Conservation (phyloP, 164 flowering plant species). For the Vitis riparia region DNA sequence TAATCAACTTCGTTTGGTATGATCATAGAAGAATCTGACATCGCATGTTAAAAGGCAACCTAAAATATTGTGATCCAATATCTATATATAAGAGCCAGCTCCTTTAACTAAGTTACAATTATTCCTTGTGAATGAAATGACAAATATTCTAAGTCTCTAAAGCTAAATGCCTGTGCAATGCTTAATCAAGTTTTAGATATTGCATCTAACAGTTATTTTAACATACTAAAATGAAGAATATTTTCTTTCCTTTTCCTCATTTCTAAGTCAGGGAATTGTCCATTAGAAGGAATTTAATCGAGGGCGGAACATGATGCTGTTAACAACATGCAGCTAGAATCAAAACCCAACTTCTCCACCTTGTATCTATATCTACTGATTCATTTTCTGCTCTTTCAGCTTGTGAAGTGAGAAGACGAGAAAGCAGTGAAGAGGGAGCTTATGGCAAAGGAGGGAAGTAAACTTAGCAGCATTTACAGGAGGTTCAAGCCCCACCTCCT, state of each 20-base stretch:
- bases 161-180: not conserved
- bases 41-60: too few relatives aligned
- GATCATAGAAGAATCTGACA: too few relatives aligned
- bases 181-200: not conserved
- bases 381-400: not conserved
- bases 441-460: conserved; percentile 15
- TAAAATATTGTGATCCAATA: too few relatives aligned
- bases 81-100: too few relatives aligned
- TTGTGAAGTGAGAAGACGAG: not conserved
- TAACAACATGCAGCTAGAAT: conserved; percentile 30
- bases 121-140: too few relatives aligned
- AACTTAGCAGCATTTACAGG: conserved; percentile 11
- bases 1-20: too few relatives aligned
- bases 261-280: not conserved
- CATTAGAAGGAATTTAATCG: conserved; percentile 16
- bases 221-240: not conserved
- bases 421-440: not conserved
- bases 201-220: not conserved
- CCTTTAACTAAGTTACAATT: too few relatives aligned
- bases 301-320: conserved; percentile 24
- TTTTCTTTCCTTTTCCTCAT: not conserved
- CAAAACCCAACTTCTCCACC: conserved; percentile 4
- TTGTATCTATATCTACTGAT: conserved; percentile 11
- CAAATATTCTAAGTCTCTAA: not conserved
- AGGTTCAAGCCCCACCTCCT: conserved; percentile 68